A percentile compares a stretch with the other conserved stretches of the same genome.
Evolutionary conservation across 1,284 basidiomycete species (phyloP).

Genomic region (Wolfiporia cocos): DNA sequence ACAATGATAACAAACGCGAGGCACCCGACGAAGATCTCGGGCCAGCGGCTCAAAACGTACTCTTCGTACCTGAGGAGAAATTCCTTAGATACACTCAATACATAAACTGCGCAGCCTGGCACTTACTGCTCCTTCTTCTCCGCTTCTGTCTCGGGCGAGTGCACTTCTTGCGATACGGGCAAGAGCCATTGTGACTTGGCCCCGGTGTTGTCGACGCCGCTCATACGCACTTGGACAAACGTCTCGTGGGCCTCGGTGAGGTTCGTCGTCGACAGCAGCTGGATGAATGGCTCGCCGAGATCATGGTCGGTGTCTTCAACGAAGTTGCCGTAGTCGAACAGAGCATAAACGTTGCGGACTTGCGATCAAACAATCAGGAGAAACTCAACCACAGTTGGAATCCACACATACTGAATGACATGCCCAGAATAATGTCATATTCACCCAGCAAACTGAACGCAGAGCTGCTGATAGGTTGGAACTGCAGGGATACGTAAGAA

Average conservation of each 20-base stretch:
- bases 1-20: conserved; percentile 44
- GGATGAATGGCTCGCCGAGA: conserved; percentile 47
- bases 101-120: too few relatives aligned
- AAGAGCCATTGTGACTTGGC: conserved; percentile 41
- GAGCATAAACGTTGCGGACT: conserved; percentile 67
- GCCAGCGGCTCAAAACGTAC: conserved; percentile 66
- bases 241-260: conserved; percentile 34
- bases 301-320: conserved; percentile 31
- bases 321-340: conserved; percentile 58
- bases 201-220: conserved; percentile 41
- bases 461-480: conserved; percentile 72
- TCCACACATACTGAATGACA: conserved; percentile 61
- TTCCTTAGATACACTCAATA: background rate
- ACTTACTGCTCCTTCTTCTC: conserved; percentile 65
- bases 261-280: conserved; percentile 48
- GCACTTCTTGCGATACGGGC: conserved; percentile 50
- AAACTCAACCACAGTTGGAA: background rate
- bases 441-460: conserved; percentile 71
- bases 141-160: conserved; percentile 55
- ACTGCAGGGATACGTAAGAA: conserved; percentile 32
- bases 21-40: conserved; percentile 66
- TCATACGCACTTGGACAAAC: conserved; percentile 45
- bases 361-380: conserved; percentile 2
- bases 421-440: conserved; percentile 78
- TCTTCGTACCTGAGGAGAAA: conserved; percentile 37